Evolutionary conservation across 2,329 filamentous ascomycete genomes (phyloP), one percentile per base, ranked within the genome.

Genomic region (Trichoderma sp.): DNA sequence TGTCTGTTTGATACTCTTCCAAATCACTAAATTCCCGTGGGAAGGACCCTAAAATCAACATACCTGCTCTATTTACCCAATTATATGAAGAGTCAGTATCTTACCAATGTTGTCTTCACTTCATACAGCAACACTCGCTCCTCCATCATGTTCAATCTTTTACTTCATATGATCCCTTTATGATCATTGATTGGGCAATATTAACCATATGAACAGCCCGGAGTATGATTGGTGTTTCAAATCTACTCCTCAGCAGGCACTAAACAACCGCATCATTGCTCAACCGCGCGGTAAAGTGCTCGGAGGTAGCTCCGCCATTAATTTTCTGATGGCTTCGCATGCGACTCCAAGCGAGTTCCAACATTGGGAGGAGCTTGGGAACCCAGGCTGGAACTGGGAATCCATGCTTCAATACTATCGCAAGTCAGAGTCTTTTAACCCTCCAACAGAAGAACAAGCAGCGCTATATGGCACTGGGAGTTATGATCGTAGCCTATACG

Each of bases 251-350:
- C 62, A 64, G 26, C 9, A 7, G 1, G 36, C 8, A 3, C 26
- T 64, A 5, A 32, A 64, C 26, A 64, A 64, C 26, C 62, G 62
- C 6, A 21, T 32, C 1, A 32, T 39, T 5, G 26, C 34, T 3
- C 39, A 43, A 8, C 36, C 34, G 9, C 24, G 36, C 1, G 68
- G 68, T 6, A 71, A 65, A 36, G 30, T 57, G 18, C 21, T 71
- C 9, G 68, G 68, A 21, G 68, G 68, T 6, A 64, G n/a, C 24
- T 64, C 58, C 18, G 60, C 28, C 15, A 64, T 71, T n/a, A 71
- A 71, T 12, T 64, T 64, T 11, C 26, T 71, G 47, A 61, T 61
- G 32, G 62, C 24, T 14, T 21, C 21, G n/a, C 60, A 15, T 21
- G 56, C 15, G 12, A 43, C 58, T 3, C 21, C 30, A 26, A 58